Conservation (phyloP, 345 rosid genomes). For the Bruguiera parviflora region DNA sequence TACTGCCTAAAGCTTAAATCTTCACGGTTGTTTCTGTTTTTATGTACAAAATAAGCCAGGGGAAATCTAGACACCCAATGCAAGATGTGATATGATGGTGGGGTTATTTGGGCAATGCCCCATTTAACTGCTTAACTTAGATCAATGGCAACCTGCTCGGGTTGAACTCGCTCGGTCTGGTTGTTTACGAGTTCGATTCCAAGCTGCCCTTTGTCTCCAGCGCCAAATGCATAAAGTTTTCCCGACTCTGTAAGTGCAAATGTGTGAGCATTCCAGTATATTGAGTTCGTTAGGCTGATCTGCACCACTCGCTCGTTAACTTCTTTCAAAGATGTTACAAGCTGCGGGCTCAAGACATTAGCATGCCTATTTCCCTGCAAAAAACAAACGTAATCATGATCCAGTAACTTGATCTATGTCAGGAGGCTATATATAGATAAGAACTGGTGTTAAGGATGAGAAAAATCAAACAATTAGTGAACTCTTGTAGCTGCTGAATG, state of each 20-base stretch:
- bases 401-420: background rate
- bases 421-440: too few species aligned
- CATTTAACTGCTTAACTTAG: slow-evolving; percentile 43
- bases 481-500: too few species aligned
- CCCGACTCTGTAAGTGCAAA: slow-evolving; percentile 86
- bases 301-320: slow-evolving; percentile 73
- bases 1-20: slow-evolving; percentile 41
- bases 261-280: slow-evolving; percentile 84
- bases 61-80: slow-evolving; percentile 40
- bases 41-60: slow-evolving; percentile 46
- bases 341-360: slow-evolving; percentile 62
- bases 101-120: slow-evolving; percentile 12
- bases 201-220: slow-evolving; percentile 95
- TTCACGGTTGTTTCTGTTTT: slow-evolving; percentile 41
- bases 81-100: slow-evolving; percentile 20
- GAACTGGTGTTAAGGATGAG: too few species aligned
- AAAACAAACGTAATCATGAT: background rate
- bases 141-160: slow-evolving; percentile 65
- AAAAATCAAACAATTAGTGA: background rate
- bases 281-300: slow-evolving; percentile 80
- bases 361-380: slow-evolving; percentile 61
- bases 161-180: slow-evolving; percentile 72
- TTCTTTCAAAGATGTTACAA: slow-evolving; percentile 69
- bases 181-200: slow-evolving; percentile 62
- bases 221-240: slow-evolving; percentile 78